Evolutionary conservation across 768 basidiomycete genomes (phyloP).

Genomic region (Pulveroboletus sp.): DNA sequence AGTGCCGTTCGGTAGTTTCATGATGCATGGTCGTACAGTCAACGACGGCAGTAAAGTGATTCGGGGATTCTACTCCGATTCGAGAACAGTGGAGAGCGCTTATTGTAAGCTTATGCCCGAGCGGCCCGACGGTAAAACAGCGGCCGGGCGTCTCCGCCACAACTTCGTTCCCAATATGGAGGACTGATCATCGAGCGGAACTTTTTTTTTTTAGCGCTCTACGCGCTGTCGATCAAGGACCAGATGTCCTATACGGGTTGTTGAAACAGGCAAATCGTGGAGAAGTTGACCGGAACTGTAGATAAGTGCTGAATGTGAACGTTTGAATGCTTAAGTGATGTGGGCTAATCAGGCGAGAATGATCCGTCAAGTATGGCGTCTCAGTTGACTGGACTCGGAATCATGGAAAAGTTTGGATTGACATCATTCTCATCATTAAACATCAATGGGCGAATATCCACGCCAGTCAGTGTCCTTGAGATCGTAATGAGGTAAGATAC

Average conservation of each 20-base stretch:
- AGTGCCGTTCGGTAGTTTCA: no score
- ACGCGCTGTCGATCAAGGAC: background rate
- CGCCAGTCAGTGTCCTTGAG: slow-evolving; percentile 8
- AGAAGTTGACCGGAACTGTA: background rate
- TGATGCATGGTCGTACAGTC: no score
- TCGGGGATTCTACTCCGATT: background rate
- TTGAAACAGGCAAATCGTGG: background rate
- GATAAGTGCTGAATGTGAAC: no score
- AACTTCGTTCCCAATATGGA: no score
- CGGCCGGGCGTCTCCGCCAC: background rate
- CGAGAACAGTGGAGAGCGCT: no score
- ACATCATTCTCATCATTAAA: background rate
- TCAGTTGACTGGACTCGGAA: background rate
- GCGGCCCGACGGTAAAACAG: no score
- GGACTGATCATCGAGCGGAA: background rate
- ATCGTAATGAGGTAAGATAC: slow-evolving; percentile 19
- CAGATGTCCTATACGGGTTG: background rate
- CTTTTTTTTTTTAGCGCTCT: background rate
- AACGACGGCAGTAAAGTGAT: no score
- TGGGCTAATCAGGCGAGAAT: background rate
- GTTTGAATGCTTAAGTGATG: background rate
- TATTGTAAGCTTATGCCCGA: no score
- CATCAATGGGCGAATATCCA: background rate
- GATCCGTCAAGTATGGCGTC: background rate
- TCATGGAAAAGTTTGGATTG: no score